phyloP scores from a whole-genome alignment of 2,329 filamentous ascomycete genomes.

The Amauroascus niger region DNA sequence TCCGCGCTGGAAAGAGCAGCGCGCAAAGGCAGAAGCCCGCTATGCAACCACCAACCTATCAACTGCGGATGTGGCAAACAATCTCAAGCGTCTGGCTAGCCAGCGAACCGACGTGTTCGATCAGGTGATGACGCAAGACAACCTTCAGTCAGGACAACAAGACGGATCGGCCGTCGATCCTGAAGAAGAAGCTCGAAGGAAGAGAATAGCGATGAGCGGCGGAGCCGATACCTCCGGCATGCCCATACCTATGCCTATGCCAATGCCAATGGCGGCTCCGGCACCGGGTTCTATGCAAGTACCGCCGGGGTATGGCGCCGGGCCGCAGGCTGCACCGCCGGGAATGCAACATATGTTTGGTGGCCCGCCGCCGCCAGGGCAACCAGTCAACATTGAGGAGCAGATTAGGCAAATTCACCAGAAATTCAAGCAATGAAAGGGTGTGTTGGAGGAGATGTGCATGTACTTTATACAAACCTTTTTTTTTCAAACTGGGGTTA shows the following conservation, averaged over 20 bases:
- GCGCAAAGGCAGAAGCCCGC: conserved; percentile 75
- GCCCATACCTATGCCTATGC: conserved; percentile 32
- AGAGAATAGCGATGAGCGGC: conserved; percentile 53
- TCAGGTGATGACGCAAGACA: conserved; percentile 22
- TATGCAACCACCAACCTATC: conserved; percentile 78
- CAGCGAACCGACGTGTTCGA: conserved; percentile 85
- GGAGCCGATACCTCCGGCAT: conserved; percentile 42
- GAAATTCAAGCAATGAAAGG: conserved; percentile 37
- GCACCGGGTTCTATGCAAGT: conserved; percentile 2
- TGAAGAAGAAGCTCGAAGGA: conserved; percentile 65
- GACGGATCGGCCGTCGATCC: conserved; percentile 47
- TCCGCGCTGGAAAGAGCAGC: conserved; percentile 91
- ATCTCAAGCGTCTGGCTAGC: conserved; percentile 87
- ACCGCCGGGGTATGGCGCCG: conserved; percentile 7
- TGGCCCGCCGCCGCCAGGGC: conserved; percentile 24
- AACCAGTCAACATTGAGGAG: conserved; percentile 65
- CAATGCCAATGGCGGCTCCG: background rate
- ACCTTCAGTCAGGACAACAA: conserved; percentile 24
- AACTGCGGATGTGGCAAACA: conserved; percentile 79
- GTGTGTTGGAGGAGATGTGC: conserved; percentile 4
- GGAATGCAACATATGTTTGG: conserved; percentile 1
- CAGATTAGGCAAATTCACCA: conserved; percentile 64
- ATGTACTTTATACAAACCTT: conserved; percentile 1
- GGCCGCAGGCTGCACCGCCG: background rate
- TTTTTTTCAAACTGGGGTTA: background rate